phyloP scores from a whole-genome alignment of 768 basidiomycete species.

The Russula lepida region DNA sequence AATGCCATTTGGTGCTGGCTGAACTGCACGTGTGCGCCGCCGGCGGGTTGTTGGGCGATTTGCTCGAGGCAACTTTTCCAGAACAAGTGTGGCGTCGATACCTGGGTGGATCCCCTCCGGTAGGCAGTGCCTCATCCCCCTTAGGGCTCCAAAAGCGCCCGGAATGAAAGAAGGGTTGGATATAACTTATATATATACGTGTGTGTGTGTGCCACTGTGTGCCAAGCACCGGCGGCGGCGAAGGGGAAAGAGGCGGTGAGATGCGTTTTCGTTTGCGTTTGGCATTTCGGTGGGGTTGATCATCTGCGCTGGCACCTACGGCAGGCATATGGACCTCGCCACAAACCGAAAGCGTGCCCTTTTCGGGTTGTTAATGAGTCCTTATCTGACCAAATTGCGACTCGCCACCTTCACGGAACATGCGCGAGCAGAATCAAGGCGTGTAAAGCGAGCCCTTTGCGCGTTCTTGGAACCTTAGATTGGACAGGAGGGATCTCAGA shows the following conservation, averaged over 20 bases:
- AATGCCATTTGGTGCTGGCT: background rate
- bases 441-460: slow-evolving; percentile 5
- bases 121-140: background rate
- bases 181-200: too few species aligned
- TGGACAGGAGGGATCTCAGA: slow-evolving; percentile 6
- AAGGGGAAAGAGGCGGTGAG: background rate
- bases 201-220: too few species aligned
- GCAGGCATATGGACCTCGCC: too few species aligned
- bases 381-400: background rate
- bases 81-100: background rate
- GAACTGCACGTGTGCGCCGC: background rate
- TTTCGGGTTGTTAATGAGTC: background rate
- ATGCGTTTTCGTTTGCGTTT: too few species aligned
- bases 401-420: slow-evolving; percentile 14
- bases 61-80: slow-evolving; percentile 1
- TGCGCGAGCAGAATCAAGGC: slow-evolving; percentile 13
- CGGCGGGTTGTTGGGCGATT: background rate
- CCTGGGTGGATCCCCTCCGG: background rate
- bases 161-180: slow-evolving; percentile 6
- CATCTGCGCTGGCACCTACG: background rate
- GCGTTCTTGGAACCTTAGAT: slow-evolving; percentile 7
- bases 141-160: background rate
- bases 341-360: background rate
- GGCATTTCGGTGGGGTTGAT: background rate
- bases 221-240: background rate